phyloP scores from a whole-genome alignment of 306 rosid species.

The Albizia julibrissin region DNA sequence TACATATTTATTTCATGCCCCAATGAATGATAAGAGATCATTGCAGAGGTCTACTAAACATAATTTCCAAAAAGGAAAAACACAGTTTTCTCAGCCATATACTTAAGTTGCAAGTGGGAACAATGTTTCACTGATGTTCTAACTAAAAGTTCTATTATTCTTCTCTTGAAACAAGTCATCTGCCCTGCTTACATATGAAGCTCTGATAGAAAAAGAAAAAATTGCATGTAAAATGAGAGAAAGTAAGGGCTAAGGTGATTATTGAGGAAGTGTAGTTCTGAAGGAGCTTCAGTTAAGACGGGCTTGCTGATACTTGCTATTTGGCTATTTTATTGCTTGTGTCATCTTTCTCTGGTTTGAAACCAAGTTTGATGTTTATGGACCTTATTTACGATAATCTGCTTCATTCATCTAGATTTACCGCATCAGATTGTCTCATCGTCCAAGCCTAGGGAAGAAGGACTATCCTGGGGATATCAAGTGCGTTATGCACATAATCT shows the following conservation, averaged over 20 bases:
- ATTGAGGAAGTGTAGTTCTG: not conserved
- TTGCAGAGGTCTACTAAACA: not conserved
- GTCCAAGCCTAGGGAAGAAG: constrained; percentile 84
- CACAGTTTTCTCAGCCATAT: not conserved
- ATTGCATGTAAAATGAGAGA: not conserved
- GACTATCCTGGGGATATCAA: constrained; percentile 91
- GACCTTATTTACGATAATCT: constrained; percentile 33
- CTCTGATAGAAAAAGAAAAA: not conserved
- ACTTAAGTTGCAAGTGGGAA: not conserved
- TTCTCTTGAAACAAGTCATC: not conserved
- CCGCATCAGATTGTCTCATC: constrained; percentile 67
- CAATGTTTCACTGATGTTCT: not conserved
- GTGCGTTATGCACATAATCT: constrained; percentile 88
- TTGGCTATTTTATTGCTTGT: constrained; percentile 5
- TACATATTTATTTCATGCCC: constrained; percentile 1
- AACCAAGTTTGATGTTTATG: not conserved
- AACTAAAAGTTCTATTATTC: not conserved
- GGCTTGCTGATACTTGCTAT: constrained; percentile 11
- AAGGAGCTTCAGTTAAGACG: not conserved
- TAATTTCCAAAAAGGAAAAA: not conserved
- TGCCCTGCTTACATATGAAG: not conserved
- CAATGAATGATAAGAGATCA: not conserved
- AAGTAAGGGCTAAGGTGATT: not conserved
- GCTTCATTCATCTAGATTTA: constrained; percentile 53
- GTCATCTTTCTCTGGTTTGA: not conserved